Evolutionary conservation across 331 rosid species (phyloP).

Genomic region (Malus hybrid): DNA sequence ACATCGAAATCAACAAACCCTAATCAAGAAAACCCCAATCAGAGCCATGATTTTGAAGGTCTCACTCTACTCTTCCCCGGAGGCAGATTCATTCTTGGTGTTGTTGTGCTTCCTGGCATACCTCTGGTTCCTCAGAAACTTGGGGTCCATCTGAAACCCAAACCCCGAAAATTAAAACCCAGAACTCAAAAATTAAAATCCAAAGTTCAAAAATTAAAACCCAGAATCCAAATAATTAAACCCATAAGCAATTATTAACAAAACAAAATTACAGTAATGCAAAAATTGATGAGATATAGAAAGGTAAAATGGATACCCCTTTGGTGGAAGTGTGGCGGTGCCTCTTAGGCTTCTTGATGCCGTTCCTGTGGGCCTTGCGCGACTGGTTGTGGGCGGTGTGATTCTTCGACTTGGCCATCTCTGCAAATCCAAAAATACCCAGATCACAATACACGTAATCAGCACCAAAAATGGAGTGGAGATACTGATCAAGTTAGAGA

Average conservation of each 20-base stretch:
- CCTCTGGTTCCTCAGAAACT: constrained; percentile 99
- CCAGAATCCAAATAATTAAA: not conserved
- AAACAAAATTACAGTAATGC: not conserved
- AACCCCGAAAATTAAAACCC: not conserved
- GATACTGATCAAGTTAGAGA: not conserved
- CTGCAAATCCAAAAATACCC: constrained; percentile 20
- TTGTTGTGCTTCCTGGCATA: constrained; percentile 97
- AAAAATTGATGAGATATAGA: not conserved
- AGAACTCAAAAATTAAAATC: too few relatives aligned
- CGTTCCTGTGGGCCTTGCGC: constrained; percentile 89
- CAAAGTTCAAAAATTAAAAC: not conserved
- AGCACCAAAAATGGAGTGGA: not conserved
- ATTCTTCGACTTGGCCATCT: constrained; percentile 95
- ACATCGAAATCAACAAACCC: not conserved
- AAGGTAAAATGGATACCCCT: constrained; percentile 40
- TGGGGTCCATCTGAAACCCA: constrained; percentile 78
- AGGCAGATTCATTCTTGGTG: constrained; percentile 43
- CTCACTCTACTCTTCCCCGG: constrained; percentile 58
- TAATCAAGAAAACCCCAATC: constrained; percentile 1
- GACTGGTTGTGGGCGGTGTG: constrained; percentile 99
- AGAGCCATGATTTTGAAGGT: constrained; percentile 1
- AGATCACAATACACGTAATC: not conserved
- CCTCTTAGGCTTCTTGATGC: constrained; percentile 92
- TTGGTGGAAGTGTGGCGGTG: constrained; percentile 97
- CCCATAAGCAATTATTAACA: not conserved